Evolutionary conservation across 257 asterid species (phyloP).

Genomic region (Plectranthus barbatus): DNA sequence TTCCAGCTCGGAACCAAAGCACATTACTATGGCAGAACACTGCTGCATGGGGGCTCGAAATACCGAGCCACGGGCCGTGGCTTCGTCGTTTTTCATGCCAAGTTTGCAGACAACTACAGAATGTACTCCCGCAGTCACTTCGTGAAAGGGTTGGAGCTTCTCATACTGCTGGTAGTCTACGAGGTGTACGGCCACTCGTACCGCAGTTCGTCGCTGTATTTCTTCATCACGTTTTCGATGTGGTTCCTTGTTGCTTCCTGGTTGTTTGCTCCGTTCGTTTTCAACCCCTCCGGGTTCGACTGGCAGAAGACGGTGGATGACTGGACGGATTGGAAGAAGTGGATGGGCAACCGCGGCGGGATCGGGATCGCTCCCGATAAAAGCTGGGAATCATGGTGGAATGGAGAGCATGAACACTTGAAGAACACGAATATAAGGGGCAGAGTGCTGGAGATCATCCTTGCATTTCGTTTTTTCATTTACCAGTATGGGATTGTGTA

Average conservation of each 20-base stretch:
- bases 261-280: slow-evolving; percentile 21
- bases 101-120: slow-evolving; percentile 20
- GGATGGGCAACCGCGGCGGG: slow-evolving; percentile 22
- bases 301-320: slow-evolving; percentile 23
- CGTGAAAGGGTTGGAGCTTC: slow-evolving; percentile 19
- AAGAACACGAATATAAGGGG: slow-evolving; percentile 19
- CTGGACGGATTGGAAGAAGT: slow-evolving; percentile 21
- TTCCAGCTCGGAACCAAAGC: slow-evolving; percentile 22
- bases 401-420: slow-evolving; percentile 20
- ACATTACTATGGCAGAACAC: slow-evolving; percentile 16
- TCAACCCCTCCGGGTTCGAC: slow-evolving; percentile 19
- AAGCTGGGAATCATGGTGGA: slow-evolving; percentile 26
- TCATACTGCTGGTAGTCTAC: slow-evolving; percentile 11
- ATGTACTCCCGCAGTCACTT: slow-evolving; percentile 21
- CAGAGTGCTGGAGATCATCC: slow-evolving; percentile 18
- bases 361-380: slow-evolving; percentile 17
- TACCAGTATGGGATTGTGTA: slow-evolving; percentile 18
- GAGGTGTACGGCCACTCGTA: slow-evolving; percentile 18
- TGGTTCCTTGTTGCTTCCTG: slow-evolving; percentile 24
- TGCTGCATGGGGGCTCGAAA: slow-evolving; percentile 17
- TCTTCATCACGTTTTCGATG: slow-evolving; percentile 21
- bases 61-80: slow-evolving; percentile 22
- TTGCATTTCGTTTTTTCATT: slow-evolving; percentile 10
- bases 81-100: slow-evolving; percentile 20
- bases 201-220: slow-evolving; percentile 11